Conservation (phyloP, 306 rosid species). For the Cicer arietinum region DNA sequence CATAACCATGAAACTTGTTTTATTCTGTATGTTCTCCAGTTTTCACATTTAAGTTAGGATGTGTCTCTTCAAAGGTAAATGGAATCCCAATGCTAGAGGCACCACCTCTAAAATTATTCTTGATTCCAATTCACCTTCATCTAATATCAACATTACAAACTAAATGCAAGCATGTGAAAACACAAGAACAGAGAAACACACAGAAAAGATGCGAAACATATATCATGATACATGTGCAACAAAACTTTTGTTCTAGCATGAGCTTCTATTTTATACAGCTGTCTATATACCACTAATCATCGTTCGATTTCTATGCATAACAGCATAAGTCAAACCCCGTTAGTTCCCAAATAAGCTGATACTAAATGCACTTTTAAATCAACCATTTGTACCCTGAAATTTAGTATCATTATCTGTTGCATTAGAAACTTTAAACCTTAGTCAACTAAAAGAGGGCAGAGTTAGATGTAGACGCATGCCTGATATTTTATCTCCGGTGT, state of each 20-base stretch:
- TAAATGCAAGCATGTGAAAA: not conserved
- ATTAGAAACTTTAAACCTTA: constrained; percentile 25
- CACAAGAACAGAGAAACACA: not conserved
- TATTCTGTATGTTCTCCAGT: not conserved
- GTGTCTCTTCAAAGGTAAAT: not conserved
- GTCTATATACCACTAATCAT: not conserved
- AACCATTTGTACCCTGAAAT: not conserved
- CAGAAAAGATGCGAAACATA: constrained; percentile 3
- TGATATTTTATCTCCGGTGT: constrained; percentile 96
- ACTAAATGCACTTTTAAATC: constrained; percentile 11
- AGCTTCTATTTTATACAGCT: not conserved
- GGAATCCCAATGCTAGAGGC: constrained; percentile 2
- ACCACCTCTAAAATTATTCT: not conserved
- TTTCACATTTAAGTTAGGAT: not conserved
- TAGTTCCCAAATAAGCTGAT: constrained; percentile 28
- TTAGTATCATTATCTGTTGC: constrained; percentile 15
- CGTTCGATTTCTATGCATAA: not conserved
- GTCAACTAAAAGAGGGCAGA: constrained; percentile 27
- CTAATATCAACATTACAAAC: constrained; percentile 10
- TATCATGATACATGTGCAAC: constrained; percentile 3
- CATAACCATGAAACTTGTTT: constrained; percentile 1
- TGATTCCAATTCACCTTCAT: not conserved
- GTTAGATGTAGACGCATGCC: constrained; percentile 56
- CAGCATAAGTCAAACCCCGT: constrained; percentile 17
- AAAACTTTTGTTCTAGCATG: not conserved